A percentile compares a stretch with the other conserved stretches of the same genome.
Evolutionary conservation across 2,329 filamentous ascomycete species (phyloP).

Genomic region (Exophiala xenobiotica): DNA sequence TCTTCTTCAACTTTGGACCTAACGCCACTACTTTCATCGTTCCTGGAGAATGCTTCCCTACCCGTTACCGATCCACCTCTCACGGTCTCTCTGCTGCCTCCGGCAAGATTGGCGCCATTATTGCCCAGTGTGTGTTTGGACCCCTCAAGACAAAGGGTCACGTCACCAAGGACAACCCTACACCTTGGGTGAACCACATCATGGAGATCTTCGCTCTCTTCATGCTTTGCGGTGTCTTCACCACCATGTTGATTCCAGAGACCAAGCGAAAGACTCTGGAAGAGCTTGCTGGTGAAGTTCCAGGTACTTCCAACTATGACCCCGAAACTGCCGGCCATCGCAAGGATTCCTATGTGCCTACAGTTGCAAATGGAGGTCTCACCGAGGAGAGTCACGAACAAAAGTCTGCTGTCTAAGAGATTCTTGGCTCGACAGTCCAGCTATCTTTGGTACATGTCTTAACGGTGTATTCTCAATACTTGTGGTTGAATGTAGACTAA

Average conservation of each 20-base stretch:
- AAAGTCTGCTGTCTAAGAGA: too few species aligned
- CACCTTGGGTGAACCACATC: conserved; percentile 69
- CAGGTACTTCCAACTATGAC: conserved; percentile 55
- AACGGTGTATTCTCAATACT: too few species aligned
- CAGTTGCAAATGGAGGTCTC: conserved; percentile 32
- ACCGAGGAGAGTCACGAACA: neutral
- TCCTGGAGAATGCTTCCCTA: conserved; percentile 65
- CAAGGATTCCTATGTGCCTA: conserved; percentile 21
- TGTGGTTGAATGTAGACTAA: too few species aligned
- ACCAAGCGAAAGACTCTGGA: conserved; percentile 74
- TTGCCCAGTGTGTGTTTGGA: conserved; percentile 65
- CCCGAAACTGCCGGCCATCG: conserved; percentile 31
- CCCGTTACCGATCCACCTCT: conserved; percentile 60
- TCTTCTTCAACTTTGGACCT: conserved; percentile 66
- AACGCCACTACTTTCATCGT: conserved; percentile 67
- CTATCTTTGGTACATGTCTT: too few species aligned
- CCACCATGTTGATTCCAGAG: conserved; percentile 72
- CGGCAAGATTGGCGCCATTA: conserved; percentile 67
- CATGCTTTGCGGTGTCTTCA: conserved; percentile 73
- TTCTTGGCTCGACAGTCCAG: too few species aligned
- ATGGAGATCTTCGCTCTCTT: conserved; percentile 54
- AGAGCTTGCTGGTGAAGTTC: conserved; percentile 65
- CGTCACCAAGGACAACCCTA: conserved; percentile 50
- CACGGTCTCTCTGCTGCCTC: conserved; percentile 67
- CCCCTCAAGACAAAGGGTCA: conserved; percentile 61